A percentile compares a stretch with the other conserved stretches of the same genome.
Evolutionary conservation across 108 stramenopile species (phyloP).

Genomic region (Cylindrotheca closterium): DNA sequence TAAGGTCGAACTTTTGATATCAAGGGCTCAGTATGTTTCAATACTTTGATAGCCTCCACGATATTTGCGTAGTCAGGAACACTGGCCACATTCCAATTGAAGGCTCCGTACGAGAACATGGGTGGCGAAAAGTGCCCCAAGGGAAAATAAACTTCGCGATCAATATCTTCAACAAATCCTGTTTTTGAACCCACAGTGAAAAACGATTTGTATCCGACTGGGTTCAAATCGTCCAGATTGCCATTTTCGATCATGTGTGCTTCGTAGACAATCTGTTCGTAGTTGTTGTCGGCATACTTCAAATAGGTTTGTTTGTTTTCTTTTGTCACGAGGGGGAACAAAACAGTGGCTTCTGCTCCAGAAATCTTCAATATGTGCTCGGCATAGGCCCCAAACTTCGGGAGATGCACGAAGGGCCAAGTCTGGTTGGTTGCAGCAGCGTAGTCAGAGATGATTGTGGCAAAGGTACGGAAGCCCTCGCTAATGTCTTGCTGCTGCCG

Average conservation of each 20-base stretch:
- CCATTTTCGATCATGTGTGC: conserved; percentile 8
- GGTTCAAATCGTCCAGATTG: conserved; percentile 2
- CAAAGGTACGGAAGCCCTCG: no score
- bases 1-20: conserved; percentile 4
- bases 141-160: conserved; percentile 2
- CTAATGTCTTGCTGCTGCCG: background rate
- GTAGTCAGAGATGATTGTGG: no score
- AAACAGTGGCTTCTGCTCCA: background rate
- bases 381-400: background rate
- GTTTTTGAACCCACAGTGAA: background rate
- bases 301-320: background rate
- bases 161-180: conserved; percentile 1
- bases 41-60: background rate
- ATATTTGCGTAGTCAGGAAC: conserved; percentile 8
- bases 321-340: conserved; percentile 7
- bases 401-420: background rate
- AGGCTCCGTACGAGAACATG: background rate
- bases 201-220: background rate
- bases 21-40: background rate
- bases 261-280: background rate
- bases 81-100: conserved; percentile 16
- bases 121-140: conserved; percentile 7
- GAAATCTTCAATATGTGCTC: background rate
- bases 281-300: background rate
- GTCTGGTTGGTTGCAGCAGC: background rate